Percentiles rank a stretch among this genome's conserved stretches.
Conservation (phyloP, 208 protist species). For the Crithidia bombi region DNA sequence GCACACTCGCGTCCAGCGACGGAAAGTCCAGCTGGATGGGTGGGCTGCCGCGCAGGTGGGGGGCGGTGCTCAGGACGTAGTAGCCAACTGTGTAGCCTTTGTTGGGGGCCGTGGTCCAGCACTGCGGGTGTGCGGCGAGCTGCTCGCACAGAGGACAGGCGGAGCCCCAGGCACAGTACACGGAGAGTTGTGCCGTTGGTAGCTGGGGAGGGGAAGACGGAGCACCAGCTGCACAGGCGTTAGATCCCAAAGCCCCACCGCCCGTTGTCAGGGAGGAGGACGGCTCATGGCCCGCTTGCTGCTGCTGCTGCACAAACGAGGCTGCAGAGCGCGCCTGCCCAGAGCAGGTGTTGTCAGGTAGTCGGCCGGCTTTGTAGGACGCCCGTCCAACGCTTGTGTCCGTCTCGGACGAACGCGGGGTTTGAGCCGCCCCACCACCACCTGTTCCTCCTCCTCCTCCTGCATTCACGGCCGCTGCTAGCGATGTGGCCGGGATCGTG, state of each 20-base stretch:
- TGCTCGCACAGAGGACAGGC: slow-evolving; percentile 78
- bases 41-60: background rate
- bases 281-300: background rate
- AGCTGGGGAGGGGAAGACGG: no score
- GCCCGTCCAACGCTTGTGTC: slow-evolving; percentile 10
- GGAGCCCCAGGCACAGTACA: slow-evolving; percentile 79
- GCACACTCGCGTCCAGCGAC: slow-evolving; percentile 54
- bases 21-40: slow-evolving; percentile 55
- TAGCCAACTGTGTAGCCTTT: slow-evolving; percentile 23
- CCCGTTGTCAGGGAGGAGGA: no score
- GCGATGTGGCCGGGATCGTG: background rate
- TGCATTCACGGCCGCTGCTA: background rate
- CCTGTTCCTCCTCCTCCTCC: no score
- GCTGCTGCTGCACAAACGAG: slow-evolving; percentile 4
- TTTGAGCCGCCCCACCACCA: slow-evolving; percentile 4
- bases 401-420: slow-evolving; percentile 19
- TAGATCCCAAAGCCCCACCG: no score
- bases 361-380: background rate
- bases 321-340: background rate
- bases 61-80: slow-evolving; percentile 9
- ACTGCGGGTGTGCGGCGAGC: slow-evolving; percentile 50
- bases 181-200: slow-evolving; percentile 24
- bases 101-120: slow-evolving; percentile 46
- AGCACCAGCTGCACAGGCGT: no score
- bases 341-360: background rate